Base-by-base conservation (phyloP, 495 filamentous ascomycete species). In the Daldinia bambusicola region DNA sequence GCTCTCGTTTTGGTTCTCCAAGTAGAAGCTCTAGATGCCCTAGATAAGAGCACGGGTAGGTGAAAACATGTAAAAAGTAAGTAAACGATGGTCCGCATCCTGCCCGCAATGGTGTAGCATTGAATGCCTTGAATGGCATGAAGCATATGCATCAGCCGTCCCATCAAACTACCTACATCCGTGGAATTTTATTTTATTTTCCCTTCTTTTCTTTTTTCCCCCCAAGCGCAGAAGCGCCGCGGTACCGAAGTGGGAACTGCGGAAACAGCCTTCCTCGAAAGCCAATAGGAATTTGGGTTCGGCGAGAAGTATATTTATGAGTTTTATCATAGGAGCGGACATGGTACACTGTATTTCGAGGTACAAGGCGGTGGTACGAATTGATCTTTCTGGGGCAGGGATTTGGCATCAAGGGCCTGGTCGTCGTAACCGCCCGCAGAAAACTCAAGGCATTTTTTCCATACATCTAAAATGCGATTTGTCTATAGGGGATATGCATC, bases 161-260 rank as follows among this genome's bases (percentile, higher is more conserved):
- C 34, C 26, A 5, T 30, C 37, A 32, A 63, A 2, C 26, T 43
- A 20, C 38, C 26, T 43, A 20, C 38, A 12, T 22, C 32, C 32
- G 59, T 62, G 40, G 36, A 51, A 45, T 26, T 34, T 48, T 26
- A 26, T 26, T 26, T 26, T 26, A 26, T 26, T 26, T 26, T 26
- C 3, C 3, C 26, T 26, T 26, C 26, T 26, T 26, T 26, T 3
- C 26, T 26, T 26, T 26, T 26, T 26, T 26, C 26, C 26, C 40
- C 38, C 53, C 37, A 72, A 72, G 63, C 45, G 60, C 61, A 61
- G 53, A 56, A 72, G 69, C 64, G 55, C 69, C 58, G 63, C 63
- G 60, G 64, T 30, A 64, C 52, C 55, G 38, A 61, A 50, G 65
- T 72, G 65, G 64, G 56, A 48, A 62, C 38, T 51, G 61, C 56